Evolutionary conservation across 2,329 filamentous ascomycete species (phyloP).

Genomic region (Penicillium sp.): DNA sequence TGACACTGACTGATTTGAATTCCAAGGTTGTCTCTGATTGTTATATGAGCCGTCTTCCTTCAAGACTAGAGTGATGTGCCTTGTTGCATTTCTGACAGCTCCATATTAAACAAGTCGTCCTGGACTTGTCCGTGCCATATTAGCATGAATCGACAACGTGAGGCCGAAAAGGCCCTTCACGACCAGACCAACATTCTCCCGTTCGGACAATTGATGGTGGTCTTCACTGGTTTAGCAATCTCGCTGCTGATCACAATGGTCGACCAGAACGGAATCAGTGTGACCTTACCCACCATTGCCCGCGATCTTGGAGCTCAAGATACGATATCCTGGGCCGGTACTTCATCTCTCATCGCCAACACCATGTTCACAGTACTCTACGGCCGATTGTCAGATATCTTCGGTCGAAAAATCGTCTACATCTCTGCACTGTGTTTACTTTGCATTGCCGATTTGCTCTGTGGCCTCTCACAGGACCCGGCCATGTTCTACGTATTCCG

Average conservation of each 20-base stretch:
- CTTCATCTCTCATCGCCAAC: constrained; percentile 63
- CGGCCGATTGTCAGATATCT: constrained; percentile 58
- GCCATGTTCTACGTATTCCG: constrained; percentile 60
- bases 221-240: constrained; percentile 51
- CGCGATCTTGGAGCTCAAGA: constrained; percentile 44
- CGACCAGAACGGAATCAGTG: constrained; percentile 55
- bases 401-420: constrained; percentile 57
- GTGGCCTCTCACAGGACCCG: constrained; percentile 53
- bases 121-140: not conserved
- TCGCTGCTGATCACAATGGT: constrained; percentile 54
- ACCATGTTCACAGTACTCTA: constrained; percentile 63
- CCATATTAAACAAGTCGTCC: not conserved
- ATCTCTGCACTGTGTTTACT: constrained; percentile 52
- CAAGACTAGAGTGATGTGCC: not conserved
- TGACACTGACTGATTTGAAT: constrained; percentile 3
- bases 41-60: not conserved
- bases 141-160: constrained; percentile 32
- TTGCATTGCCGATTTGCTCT: constrained; percentile 55
- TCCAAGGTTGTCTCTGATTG: not conserved
- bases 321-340: constrained; percentile 65
- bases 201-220: constrained; percentile 42
- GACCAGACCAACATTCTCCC: constrained; percentile 58
- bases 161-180: constrained; percentile 46
- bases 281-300: constrained; percentile 52
- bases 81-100: not conserved